phyloP scores from a whole-genome alignment of 345 rosid genomes.

The Eucalyptus cloeziana region DNA sequence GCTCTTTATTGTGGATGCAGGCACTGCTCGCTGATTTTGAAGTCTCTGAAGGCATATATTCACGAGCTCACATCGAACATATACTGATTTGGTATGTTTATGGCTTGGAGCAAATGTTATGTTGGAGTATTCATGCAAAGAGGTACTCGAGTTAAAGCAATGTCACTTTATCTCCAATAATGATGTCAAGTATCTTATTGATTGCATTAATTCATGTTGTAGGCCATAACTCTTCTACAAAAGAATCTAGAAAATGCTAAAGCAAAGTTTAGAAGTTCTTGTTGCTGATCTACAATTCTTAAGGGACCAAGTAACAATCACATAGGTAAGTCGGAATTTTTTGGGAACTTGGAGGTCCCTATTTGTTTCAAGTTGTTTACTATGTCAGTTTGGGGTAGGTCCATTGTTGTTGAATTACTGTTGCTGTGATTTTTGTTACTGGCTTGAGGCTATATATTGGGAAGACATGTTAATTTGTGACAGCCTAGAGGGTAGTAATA shows the following conservation, averaged over 20 bases:
- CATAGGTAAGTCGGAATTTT: fast-evolving
- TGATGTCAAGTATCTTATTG: neutral
- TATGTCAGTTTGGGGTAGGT: neutral
- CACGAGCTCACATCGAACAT: conserved; percentile 34
- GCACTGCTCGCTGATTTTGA: conserved; percentile 78
- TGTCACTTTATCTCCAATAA: neutral
- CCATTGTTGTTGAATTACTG: neutral
- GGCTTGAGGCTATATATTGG: neutral
- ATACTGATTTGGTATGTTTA: conserved; percentile 62
- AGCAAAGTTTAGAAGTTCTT: neutral
- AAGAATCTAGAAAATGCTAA: conserved; percentile 88
- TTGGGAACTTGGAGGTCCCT: too few species aligned
- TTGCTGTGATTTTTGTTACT: neutral
- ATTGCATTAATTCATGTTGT: neutral
- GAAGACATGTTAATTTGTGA: neutral
- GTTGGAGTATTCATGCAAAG: conserved; percentile 84
- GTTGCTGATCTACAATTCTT: neutral
- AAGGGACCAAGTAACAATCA: conserved; percentile 48
- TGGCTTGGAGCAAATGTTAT: conserved; percentile 98
- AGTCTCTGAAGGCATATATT: conserved; percentile 81
- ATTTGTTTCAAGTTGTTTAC: neutral
- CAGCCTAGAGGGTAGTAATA: neutral
- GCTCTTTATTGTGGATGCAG: conserved; percentile 14
- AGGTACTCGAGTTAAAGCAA: conserved; percentile 15
- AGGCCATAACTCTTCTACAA: conserved; percentile 67